These are phyloP conservation scores for Misopates orontium DNA, from an alignment of 257 asterid genomes.

Conservation along the genomic window DNA sequence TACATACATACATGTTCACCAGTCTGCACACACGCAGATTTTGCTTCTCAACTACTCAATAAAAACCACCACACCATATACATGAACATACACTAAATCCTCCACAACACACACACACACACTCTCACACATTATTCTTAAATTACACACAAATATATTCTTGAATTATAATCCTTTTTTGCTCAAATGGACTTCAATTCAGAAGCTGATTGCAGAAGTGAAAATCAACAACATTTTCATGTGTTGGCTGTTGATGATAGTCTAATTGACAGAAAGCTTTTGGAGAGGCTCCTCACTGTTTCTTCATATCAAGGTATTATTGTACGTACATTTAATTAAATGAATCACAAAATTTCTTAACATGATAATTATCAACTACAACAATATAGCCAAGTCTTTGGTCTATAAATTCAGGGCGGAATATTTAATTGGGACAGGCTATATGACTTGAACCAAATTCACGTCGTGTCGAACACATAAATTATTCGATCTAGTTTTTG, in stretches of 20 bases:
- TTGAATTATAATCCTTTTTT: neutral
- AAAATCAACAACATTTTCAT: constrained; percentile 40
- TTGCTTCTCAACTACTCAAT: constrained; percentile 65
- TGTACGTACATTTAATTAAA: neutral
- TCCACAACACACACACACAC: constrained; percentile 9
- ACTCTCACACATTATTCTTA: constrained; percentile 4
- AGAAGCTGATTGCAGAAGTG: constrained; percentile 11
- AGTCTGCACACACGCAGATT: constrained; percentile 35
- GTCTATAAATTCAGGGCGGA: too few species aligned
- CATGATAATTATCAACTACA: too few species aligned
- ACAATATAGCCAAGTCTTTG: too few species aligned
- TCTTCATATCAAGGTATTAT: constrained; percentile 55
- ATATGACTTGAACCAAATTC: too few species aligned
- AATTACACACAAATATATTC: neutral
- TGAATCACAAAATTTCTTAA: neutral
- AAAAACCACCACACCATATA: constrained; percentile 13
- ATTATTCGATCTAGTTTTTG: too few species aligned
- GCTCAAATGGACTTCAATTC: constrained; percentile 33
- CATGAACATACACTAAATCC: neutral
- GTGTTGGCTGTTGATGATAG: constrained; percentile 66
- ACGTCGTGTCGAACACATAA: too few species aligned
- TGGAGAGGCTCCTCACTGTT: constrained; percentile 56
- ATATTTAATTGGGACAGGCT: too few species aligned
- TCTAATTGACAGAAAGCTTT: constrained; percentile 48
- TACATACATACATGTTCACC: constrained; percentile 32